Percentiles rank a stretch among this genome's conserved stretches.
phyloP scores from a whole-genome alignment of 208 protist species.

The Acanthamoeba castellanii region DNA sequence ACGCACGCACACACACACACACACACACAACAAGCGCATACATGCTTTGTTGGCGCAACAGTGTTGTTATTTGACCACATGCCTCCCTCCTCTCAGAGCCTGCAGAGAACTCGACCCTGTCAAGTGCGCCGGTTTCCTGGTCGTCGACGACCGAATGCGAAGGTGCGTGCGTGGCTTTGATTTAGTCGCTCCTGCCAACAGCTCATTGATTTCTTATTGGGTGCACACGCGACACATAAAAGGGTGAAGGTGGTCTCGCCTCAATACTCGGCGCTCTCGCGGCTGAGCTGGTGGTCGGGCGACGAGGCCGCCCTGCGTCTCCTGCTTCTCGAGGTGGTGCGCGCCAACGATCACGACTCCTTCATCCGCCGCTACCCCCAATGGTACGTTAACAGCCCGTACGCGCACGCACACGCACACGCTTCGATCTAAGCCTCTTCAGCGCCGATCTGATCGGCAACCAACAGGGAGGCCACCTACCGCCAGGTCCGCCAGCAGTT shows the following conservation, averaged over 20 bases:
- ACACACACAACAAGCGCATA: too few species aligned
- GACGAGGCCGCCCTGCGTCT: conserved; percentile 33
- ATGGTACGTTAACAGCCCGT: not conserved
- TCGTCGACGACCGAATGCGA: not conserved
- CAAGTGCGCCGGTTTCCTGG: conserved; percentile 33
- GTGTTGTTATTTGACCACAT: not conserved
- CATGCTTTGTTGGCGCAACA: not conserved
- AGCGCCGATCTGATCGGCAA: not conserved
- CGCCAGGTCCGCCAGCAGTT: not conserved
- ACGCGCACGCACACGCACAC: too few species aligned
- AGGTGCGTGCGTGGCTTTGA: not conserved
- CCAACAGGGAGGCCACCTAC: not conserved
- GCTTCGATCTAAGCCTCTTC: not conserved
- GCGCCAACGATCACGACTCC: conserved; percentile 36
- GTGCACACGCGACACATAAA: too few species aligned
- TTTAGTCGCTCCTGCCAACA: not conserved
- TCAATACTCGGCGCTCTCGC: conserved; percentile 13
- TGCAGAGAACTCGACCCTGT: not conserved
- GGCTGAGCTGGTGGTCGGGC: conserved; percentile 41
- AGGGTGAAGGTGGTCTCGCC: conserved; percentile 22
- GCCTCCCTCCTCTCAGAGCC: not conserved
- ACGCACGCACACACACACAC: not conserved
- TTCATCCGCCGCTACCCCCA: conserved; percentile 10
- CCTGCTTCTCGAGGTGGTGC: not conserved
- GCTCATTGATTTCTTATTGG: too few species aligned